Base-by-base conservation (phyloP, 768 basidiomycete species). In the Suillus americanus region DNA sequence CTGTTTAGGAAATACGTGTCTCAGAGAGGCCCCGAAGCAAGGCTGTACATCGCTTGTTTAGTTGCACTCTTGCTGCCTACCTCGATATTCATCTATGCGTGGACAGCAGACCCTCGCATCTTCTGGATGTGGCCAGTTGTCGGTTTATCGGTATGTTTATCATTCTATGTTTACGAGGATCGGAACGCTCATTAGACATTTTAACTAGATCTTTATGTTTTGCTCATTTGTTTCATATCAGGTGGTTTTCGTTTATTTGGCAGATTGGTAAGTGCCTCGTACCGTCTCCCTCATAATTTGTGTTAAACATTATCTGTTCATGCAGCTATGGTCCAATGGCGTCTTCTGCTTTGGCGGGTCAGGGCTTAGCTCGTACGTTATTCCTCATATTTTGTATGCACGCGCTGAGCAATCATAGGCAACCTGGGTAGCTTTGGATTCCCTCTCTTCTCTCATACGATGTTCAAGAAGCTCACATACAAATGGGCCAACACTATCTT, bases 21-120 rank as follows among this genome's bases (percentile, higher is more conserved):
- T 10, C 53, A 72, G 60, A 64, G 28, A 50, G 81, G 81, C 5
- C 80, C 79, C 0, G 89, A 90, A 74, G 88, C 89, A 5, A 81
- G 88, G 25, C 72, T 89, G 45, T 87, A 85, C 64, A 74, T 78
- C 30, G 82, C 86, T 13, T 87, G 87, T 69, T 68, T 80, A 40
- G 86, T 83, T 0, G 85, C 80, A 0, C 62, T 86, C 53, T 68
- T 87, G 8, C 78, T 88, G 63, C 87, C 88, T 0, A 64, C 78
- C 3, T 82, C 81, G 18, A 86, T 89, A 82, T 85, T 90, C 74
- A 85, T 91, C 45, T 92, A 87, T 71, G 89, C 87, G 0, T 90
- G 88, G 85, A 85, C 86, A 25, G 83, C 86, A 18, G 84, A 81
- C 63, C 67, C 79, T 1, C 66, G 67, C 8, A 78, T 89, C 2